Percentiles rank a stretch among this genome's conserved stretches.
Conservation (phyloP, 192 early-diverging fungal genomes). For the Coemansia sp. region DNA sequence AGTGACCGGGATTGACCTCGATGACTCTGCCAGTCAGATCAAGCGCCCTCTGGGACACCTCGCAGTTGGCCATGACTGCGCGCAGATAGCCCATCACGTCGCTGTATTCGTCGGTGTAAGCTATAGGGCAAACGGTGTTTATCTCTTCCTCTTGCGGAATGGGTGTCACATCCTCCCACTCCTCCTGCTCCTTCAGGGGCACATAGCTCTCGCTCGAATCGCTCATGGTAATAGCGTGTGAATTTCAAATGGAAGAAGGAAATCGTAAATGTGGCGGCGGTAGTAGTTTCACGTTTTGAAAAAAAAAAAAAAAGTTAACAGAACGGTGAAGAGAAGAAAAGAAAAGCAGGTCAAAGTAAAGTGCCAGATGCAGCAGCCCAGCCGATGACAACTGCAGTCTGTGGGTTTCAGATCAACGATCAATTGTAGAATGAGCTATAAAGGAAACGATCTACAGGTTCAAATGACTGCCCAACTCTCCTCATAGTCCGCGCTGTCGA, state of each 20-base stretch:
- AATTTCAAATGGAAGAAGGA: neutral
- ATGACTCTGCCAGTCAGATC: conserved; percentile 81
- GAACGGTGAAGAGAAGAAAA: neutral
- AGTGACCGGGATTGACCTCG: conserved; percentile 86
- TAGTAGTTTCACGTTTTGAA: too few relatives aligned
- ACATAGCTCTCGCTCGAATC: conserved; percentile 5
- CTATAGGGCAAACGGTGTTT: conserved; percentile 41
- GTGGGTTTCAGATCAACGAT: neutral
- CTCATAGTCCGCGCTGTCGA: conserved; percentile 39
- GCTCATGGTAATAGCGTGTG: neutral
- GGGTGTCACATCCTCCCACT: conserved; percentile 47
- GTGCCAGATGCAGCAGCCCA: neutral
- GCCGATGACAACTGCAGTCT: neutral
- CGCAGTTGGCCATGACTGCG: conserved; percentile 68
- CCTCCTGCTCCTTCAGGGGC: conserved; percentile 33
- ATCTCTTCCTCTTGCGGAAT: conserved; percentile 40
- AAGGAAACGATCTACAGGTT: neutral
- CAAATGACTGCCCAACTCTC: conserved; percentile 50
- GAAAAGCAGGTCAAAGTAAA: neutral
- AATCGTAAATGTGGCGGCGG: too few relatives aligned
- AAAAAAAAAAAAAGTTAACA: neutral
- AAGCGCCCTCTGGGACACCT: conserved; percentile 78
- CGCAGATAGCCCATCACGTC: conserved; percentile 84
- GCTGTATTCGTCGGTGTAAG: conserved; percentile 47
- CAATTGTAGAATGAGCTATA: neutral